A percentile compares a stretch with the other conserved stretches of the same genome.
phyloP scores from a whole-genome alignment of 352 stramenopile species.

The Pythium diclinum region DNA sequence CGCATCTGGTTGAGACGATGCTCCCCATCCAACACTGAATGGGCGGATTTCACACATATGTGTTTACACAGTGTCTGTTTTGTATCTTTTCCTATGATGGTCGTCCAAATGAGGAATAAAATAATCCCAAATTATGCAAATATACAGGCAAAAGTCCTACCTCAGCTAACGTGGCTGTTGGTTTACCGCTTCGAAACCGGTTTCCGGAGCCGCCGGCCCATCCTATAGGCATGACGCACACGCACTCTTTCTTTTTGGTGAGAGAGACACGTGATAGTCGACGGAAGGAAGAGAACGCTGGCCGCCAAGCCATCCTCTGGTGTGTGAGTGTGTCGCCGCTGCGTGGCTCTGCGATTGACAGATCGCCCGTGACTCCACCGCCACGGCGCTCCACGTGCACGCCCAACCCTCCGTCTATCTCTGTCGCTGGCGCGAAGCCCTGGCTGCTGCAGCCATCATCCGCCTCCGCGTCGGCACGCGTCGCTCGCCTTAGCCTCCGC shows the following conservation, averaged over 20 bases:
- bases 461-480: neutral
- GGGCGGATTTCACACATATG: constrained; percentile 15
- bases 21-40: neutral
- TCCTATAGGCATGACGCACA: neutral
- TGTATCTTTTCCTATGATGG: neutral
- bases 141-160: neutral
- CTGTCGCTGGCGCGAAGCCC: neutral
- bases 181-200: neutral
- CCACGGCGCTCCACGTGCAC: neutral
- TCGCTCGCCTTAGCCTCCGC: too few species aligned
- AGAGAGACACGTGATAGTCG: constrained; percentile 29
- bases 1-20: constrained; percentile 7
- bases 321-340: neutral
- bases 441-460: neutral
- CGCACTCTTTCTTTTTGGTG: constrained; percentile 6
- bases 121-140: neutral
- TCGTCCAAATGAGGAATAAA: neutral
- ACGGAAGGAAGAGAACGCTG: constrained; percentile 9
- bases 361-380: neutral
- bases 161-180: neutral
- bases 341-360: constrained; percentile 13
- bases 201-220: neutral
- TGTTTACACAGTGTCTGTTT: neutral
- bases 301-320: neutral
- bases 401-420: neutral